Base-by-base conservation (phyloP, 2,329 filamentous ascomycete species). In the Fusarium sp. region DNA sequence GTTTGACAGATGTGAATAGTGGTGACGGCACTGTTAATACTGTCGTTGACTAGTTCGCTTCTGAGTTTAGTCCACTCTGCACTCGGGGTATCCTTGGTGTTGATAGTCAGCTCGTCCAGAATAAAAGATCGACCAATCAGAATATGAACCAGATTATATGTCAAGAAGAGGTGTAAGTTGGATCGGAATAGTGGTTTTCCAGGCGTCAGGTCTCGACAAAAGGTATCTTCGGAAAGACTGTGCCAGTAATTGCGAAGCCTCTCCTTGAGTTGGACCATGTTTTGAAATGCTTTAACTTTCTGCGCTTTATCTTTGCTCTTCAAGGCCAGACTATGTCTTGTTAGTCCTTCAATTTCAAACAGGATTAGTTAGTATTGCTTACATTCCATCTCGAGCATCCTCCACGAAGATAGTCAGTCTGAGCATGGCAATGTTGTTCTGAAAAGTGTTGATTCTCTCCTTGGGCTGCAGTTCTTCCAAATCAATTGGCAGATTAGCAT, bases 321-420 rank as follows among this genome's bases (percentile, higher is more conserved):
- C 8, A 76, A 46, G 4, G 44, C 52, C n/a, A 67, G 16, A 18
- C 73, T 76, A 4, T 7, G 2, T 18, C 4, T 31, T 12, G 29
- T 75, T 35, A 68, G 46, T 27, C 10, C 9, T 4, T 6, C 15
- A 21, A 9, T 25, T 61, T 29, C 31, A 54, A 16, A 9, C 2
- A 35, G 12, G 9, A 18, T 27, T 21, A 35, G 15, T 21, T 10
- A 23, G 12, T 11, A 9, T 9, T 19, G n/a, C 71, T 56, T 10
- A 68, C 74, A 74, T 69, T 41, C 51, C 64, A 12, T 76, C 74
- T 35, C 66, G 61, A 6, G 69, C 69, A 27, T 76, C 64, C 8
- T 77, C 74, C 73, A 76, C 73, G 21, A 72, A 71, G 5, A 67
- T 76, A 1, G 62, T 77, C 11, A 75, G 51, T 14, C 62, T 66